Base-by-base conservation (phyloP, 495 filamentous ascomycete genomes). In the Neurospora sp. region DNA sequence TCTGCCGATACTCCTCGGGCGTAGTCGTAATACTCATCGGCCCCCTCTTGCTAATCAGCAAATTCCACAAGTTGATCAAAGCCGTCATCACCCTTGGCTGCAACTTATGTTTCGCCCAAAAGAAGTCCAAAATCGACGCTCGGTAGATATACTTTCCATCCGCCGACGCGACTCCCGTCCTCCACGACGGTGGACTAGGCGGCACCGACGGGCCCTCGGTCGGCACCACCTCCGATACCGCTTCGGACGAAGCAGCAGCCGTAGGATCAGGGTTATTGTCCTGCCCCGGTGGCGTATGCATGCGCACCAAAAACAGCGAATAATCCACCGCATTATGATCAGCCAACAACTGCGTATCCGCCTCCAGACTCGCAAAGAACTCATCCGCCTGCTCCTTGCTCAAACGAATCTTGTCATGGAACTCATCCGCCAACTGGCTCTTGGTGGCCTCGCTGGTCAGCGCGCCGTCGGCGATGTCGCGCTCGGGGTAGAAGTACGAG, bases 1-100 rank as follows among this genome's bases (percentile, higher is more conserved):
- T 86, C 76, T 86, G 77, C 7, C 89, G 83, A 78, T 93, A 93
- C 78, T 93, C 91, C 5, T 85, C 81, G 0, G 89, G 86, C 5
- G 87, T 88, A 0, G 91, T 90, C 0, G 91, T 93, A 73, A 93
- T 91, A 70, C 87, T 90, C 91, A 93, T 93, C 6, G 86, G 89
- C 0, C 90, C 91, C 70, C 87, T 83, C 27, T 80, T 74, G 9
- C 77, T 76, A 54, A 84, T 85, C 38, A 91, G 74, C 2, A 89
- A 75, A 74, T 92, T 92, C 76, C 89, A 92, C 2, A 85, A 81
- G 18, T 86, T 85, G 44, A 92, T 84, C 39, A 91, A 79, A 0
- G 87, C 84, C 5, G 91, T 90, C 86, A 92, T 85, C 0, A 86
- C 84, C 78, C 84, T 86, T 3, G 90, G 86, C 70, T 88, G 88